Percentiles rank a stretch among this genome's conserved stretches.
These are phyloP conservation scores for Botrytis fabae DNA, from an alignment of 2,329 filamentous ascomycete genomes.

Conservation along the genomic window DNA sequence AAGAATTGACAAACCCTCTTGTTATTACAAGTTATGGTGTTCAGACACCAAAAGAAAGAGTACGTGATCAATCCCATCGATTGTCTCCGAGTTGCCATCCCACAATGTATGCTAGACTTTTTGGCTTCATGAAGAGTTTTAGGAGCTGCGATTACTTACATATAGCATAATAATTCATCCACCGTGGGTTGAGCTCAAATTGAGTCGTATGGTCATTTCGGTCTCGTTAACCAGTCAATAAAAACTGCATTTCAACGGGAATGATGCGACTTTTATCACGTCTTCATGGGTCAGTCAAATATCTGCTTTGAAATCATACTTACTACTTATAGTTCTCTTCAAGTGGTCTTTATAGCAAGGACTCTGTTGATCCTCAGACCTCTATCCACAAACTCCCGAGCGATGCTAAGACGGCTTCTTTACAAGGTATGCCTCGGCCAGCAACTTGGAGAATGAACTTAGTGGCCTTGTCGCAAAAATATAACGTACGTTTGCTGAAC, in stretches of 20 bases:
- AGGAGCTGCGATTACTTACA: neutral
- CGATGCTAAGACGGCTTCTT: neutral
- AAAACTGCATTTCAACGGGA: neutral
- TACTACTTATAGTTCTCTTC: neutral
- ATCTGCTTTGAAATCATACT: neutral
- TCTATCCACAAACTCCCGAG: constrained; percentile 4
- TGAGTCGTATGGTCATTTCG: neutral
- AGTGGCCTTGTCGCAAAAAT: constrained; percentile 21
- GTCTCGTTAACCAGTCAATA: neutral
- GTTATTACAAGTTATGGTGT: neutral
- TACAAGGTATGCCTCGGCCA: neutral
- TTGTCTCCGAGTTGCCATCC: neutral
- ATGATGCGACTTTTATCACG: neutral
- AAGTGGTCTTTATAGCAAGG: neutral
- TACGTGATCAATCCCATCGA: neutral
- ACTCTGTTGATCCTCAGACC: neutral
- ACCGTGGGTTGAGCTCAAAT: neutral
- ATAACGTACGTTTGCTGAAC: constrained; percentile 17
- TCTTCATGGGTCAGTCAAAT: neutral
- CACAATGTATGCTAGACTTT: neutral
- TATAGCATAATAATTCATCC: neutral
- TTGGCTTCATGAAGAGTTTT: neutral
- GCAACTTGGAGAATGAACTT: constrained; percentile 23
- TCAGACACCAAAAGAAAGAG: constrained; percentile 6
- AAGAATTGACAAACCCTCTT: neutral